phyloP scores from a whole-genome alignment of 345 rosid genomes.

The Pugionium dolabratum region DNA sequence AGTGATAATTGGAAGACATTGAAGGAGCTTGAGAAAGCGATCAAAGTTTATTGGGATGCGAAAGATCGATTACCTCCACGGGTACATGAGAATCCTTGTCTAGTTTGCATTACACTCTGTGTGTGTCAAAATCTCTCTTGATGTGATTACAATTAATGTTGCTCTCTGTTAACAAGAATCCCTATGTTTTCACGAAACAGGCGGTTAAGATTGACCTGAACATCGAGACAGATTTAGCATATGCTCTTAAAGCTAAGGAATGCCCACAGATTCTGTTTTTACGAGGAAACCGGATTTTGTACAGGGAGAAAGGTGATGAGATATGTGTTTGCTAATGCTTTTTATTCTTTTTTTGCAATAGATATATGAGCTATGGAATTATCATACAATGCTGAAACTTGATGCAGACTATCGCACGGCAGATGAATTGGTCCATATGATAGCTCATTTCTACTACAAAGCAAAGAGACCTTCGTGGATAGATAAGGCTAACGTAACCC shows the following conservation, averaged over 20 bases:
- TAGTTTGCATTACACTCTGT: slow-evolving; percentile 18
- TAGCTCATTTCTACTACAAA: slow-evolving; percentile 85
- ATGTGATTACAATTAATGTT: neutral
- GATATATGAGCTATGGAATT: slow-evolving; percentile 12
- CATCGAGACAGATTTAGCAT: slow-evolving; percentile 89
- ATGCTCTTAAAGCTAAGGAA: slow-evolving; percentile 85
- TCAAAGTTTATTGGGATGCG: slow-evolving; percentile 72
- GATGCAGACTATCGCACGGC: slow-evolving; percentile 68
- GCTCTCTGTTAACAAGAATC: slow-evolving; percentile 11
- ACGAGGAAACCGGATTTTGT: slow-evolving; percentile 65
- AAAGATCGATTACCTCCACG: slow-evolving; percentile 92
- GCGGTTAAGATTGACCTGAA: slow-evolving; percentile 82
- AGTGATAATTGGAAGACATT: slow-evolving; percentile 80
- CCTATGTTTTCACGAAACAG: slow-evolving; percentile 44
- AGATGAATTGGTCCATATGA: slow-evolving; percentile 84
- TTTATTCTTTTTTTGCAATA: neutral
- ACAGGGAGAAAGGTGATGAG: slow-evolving; percentile 73
- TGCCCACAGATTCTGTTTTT: slow-evolving; percentile 82
- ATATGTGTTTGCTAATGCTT: neutral
- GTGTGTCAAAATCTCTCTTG: neutral
- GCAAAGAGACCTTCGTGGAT: slow-evolving; percentile 88
- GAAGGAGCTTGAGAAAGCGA: slow-evolving; percentile 86
- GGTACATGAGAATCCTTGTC: slow-evolving; percentile 43
- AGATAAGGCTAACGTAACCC: slow-evolving; percentile 44
- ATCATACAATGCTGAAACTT: neutral